Evolutionary conservation across 768 basidiomycete species (phyloP).

Genomic region (Amanita phalloides): DNA sequence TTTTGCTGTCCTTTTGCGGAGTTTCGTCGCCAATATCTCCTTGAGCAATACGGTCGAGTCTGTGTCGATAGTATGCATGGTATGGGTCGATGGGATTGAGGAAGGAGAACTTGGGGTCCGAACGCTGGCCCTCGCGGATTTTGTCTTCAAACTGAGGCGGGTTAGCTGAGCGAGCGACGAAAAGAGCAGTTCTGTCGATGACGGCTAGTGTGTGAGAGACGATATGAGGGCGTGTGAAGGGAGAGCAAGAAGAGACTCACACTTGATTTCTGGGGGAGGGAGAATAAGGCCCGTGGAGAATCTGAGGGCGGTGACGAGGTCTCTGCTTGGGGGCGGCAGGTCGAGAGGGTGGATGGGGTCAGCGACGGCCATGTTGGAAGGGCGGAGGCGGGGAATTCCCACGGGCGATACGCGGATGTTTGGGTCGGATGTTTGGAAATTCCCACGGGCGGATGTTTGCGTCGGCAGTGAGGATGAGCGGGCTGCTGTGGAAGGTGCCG

Average conservation of each 20-base stretch:
- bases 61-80: constrained; percentile 95
- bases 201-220: constrained; percentile 43
- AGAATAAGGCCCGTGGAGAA: constrained; percentile 86
- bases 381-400: constrained; percentile 16
- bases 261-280: constrained; percentile 93
- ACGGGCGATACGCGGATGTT: constrained; percentile 11
- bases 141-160: constrained; percentile 93
- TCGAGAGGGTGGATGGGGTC: constrained; percentile 8
- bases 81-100: constrained; percentile 95
- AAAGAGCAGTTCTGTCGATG: constrained; percentile 89
- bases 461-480: constrained; percentile 52
- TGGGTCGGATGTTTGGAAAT: background rate
- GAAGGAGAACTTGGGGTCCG: constrained; percentile 98
- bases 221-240: constrained; percentile 4
- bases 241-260: constrained; percentile 34
- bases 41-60: constrained; percentile 71
- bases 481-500: constrained; percentile 92
- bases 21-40: constrained; percentile 65
- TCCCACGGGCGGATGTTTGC: constrained; percentile 50
- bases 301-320: constrained; percentile 24
- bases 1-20: constrained; percentile 33
- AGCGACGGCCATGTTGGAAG: constrained; percentile 34
- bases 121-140: constrained; percentile 92
- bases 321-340: background rate
- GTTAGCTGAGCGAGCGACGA: constrained; percentile 89